Conservation (phyloP, 2,329 filamentous ascomycete species). For the Pyrenophora teres region DNA sequence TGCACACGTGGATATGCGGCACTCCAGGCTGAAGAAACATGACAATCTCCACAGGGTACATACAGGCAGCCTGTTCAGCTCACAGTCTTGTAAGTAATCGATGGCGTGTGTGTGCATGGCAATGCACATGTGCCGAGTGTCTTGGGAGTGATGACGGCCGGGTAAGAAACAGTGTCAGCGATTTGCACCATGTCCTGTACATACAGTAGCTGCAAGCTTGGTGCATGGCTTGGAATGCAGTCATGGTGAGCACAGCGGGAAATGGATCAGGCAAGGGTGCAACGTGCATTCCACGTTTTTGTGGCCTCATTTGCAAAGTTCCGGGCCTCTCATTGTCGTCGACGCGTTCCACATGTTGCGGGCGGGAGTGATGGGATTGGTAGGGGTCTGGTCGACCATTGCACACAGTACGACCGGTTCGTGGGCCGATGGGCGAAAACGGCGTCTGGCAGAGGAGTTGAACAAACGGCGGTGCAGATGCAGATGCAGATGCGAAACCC, state of each 20-base stretch:
- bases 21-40: conserved; percentile 21
- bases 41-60: conserved; percentile 9
- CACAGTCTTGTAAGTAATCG: conserved; percentile 19
- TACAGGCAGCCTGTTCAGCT: conserved; percentile 2
- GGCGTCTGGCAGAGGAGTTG: conserved; percentile 25
- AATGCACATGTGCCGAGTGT: conserved; percentile 20
- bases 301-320: conserved; percentile 34
- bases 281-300: conserved; percentile 44
- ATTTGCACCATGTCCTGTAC: not conserved
- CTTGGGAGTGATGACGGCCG: conserved; percentile 15
- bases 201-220: not conserved
- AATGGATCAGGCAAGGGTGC: conserved; percentile 36
- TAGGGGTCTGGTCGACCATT: conserved; percentile 14
- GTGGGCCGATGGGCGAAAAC: conserved; percentile 31
- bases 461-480: conserved; percentile 31
- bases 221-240: conserved; percentile 13
- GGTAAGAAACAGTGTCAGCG: conserved; percentile 3
- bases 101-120: conserved; percentile 11
- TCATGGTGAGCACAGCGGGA: conserved; percentile 19
- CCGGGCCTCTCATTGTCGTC: conserved; percentile 33
- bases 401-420: conserved; percentile 20
- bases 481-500: conserved; percentile 27
- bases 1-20: conserved; percentile 32
- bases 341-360: conserved; percentile 23
- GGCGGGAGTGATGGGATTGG: conserved; percentile 29